phyloP scores from a whole-genome alignment of 257 asterid genomes.

The Nicotiana knightiana region DNA sequence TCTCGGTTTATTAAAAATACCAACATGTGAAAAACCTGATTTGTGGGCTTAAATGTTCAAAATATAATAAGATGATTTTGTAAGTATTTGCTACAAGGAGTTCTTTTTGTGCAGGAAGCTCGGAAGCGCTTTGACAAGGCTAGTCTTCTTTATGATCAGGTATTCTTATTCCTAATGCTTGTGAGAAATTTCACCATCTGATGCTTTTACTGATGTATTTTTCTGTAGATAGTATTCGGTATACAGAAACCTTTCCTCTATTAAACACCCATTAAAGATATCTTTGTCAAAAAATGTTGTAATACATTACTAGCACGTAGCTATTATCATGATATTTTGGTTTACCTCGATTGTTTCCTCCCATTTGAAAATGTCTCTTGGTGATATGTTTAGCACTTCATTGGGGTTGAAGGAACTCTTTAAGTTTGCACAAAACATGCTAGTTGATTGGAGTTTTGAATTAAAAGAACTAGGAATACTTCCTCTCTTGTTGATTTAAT shows the following conservation, averaged over 20 bases:
- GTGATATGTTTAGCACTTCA: background rate
- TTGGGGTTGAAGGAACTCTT: conserved; percentile 3
- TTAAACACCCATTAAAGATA: background rate
- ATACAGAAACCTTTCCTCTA: background rate
- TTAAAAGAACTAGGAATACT: background rate
- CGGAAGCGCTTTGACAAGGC: conserved; percentile 97
- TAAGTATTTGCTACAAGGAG: conserved; percentile 21
- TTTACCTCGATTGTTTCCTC: background rate
- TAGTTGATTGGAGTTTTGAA: background rate
- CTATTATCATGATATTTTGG: background rate
- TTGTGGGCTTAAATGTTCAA: background rate
- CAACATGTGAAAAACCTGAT: background rate
- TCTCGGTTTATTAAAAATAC: background rate
- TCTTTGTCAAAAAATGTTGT: background rate
- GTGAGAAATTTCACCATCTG: background rate
- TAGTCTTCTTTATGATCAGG: conserved; percentile 97
- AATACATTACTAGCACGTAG: background rate
- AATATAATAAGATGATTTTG: background rate
- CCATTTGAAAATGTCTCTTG: background rate
- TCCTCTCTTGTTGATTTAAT: background rate
- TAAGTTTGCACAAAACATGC: background rate
- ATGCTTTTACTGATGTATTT: background rate
- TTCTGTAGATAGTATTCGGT: background rate
- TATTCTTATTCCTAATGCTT: conserved; percentile 24
- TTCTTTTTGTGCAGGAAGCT: conserved; percentile 73